Conservation (phyloP, 176 grass and related monocot species). For the Eleusine indica region DNA sequence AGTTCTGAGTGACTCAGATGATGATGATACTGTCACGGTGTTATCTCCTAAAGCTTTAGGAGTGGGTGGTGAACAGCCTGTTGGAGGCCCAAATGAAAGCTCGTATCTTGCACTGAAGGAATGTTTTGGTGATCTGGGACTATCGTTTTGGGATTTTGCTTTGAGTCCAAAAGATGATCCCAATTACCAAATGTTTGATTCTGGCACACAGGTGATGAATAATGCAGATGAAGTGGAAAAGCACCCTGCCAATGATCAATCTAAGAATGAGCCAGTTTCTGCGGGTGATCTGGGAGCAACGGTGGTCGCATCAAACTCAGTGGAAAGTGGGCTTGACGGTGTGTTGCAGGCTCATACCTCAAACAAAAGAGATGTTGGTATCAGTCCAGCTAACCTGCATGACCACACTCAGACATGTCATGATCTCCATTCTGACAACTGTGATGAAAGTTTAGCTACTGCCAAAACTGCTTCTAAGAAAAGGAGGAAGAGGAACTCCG, state of each 20-base stretch:
- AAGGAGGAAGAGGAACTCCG: constrained; percentile 40
- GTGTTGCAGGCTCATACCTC: constrained; percentile 42
- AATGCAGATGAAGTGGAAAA: constrained; percentile 43
- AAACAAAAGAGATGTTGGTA: constrained; percentile 26
- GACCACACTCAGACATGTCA: not conserved
- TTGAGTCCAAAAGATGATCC: constrained; percentile 36
- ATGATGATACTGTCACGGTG: constrained; percentile 66
- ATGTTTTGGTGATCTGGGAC: constrained; percentile 53
- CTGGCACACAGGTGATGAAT: constrained; percentile 25
- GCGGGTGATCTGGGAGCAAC: constrained; percentile 33
- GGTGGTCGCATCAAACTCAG: constrained; percentile 26
- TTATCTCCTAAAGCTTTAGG: constrained; percentile 58
- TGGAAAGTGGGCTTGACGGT: constrained; percentile 48
- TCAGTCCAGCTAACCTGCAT: constrained; percentile 17
- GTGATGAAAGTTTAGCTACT: constrained; percentile 34
- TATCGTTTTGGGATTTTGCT: constrained; percentile 64
- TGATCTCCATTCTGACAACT: constrained; percentile 30
- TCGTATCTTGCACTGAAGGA: constrained; percentile 51
- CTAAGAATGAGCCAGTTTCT: constrained; percentile 36
- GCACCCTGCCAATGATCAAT: constrained; percentile 34
- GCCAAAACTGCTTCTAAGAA: constrained; percentile 8
- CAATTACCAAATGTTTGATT: not conserved
- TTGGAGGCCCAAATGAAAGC: constrained; percentile 25
- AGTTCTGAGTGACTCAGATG: constrained; percentile 88
- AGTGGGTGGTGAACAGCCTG: constrained; percentile 49